A percentile compares a stretch with the other conserved stretches of the same genome.
These are phyloP conservation scores for Penicillium sp. DNA, from an alignment of 2,329 filamentous ascomycete genomes.

Conservation along the genomic window DNA sequence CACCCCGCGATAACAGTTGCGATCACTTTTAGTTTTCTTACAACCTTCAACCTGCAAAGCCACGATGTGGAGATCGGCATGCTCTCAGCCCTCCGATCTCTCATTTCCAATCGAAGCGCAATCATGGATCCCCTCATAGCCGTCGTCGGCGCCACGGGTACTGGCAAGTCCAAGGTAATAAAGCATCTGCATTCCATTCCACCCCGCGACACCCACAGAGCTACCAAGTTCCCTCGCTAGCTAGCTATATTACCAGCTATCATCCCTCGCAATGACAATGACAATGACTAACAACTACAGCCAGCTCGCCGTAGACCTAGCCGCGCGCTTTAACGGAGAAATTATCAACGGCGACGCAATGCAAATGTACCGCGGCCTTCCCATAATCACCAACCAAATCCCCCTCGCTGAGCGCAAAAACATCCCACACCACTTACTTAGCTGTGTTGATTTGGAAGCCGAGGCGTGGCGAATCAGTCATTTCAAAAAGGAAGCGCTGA, in stretches of 20 bases:
- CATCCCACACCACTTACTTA: constrained; percentile 85
- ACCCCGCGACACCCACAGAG: not conserved
- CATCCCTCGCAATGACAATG: not conserved
- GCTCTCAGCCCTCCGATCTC: constrained; percentile 33
- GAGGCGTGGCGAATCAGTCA: constrained; percentile 81
- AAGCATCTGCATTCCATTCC: not conserved
- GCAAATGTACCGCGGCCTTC: constrained; percentile 91
- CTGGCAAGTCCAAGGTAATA: constrained; percentile 85
- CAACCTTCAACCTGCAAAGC: not conserved
- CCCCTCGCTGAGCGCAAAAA: constrained; percentile 72
- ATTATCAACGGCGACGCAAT: constrained; percentile 97
- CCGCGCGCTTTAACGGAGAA: constrained; percentile 81
- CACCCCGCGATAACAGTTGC: constrained; percentile 15
- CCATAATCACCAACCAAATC: constrained; percentile 95
- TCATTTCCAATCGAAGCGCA: constrained; percentile 26
- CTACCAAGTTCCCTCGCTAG: not conserved
- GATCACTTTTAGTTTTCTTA: not conserved
- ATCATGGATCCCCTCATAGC: constrained; percentile 68
- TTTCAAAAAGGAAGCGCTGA: constrained; percentile 72
- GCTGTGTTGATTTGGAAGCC: constrained; percentile 73
- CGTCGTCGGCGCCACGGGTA: constrained; percentile 87
- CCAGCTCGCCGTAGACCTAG: constrained; percentile 87
- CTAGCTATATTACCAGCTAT: not conserved
- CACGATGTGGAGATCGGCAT: constrained; percentile 24
- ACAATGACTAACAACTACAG: constrained; percentile 33